phyloP scores from a whole-genome alignment of 2,329 filamentous ascomycete species.

The Sordariomycetes sp. region DNA sequence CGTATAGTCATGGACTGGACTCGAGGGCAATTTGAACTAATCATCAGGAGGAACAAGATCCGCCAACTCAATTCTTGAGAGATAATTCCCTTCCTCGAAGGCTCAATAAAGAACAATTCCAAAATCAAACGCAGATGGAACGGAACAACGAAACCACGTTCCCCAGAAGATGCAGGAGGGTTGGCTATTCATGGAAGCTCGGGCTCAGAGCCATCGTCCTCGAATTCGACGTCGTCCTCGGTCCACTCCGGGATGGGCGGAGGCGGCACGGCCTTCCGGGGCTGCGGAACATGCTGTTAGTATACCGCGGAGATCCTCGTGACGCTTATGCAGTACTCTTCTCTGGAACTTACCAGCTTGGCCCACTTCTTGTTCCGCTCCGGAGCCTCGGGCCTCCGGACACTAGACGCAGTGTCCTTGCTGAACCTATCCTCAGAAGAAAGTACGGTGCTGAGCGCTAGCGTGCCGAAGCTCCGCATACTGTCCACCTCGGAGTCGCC shows the following conservation, averaged over 20 bases:
- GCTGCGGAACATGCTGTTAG: background rate
- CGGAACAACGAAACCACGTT: background rate
- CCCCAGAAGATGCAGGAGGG: background rate
- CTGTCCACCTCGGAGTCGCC: background rate
- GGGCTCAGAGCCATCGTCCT: background rate
- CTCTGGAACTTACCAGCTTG: background rate
- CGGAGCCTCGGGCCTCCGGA: background rate
- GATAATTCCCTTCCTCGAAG: background rate
- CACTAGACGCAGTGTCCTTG: background rate
- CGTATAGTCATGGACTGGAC: background rate
- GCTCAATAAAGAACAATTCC: background rate
- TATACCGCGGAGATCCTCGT: background rate
- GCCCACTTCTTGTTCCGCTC: background rate
- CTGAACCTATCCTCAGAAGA: background rate
- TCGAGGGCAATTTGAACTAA: background rate
- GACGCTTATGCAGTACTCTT: background rate
- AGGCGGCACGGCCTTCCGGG: background rate
- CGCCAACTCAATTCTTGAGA: background rate
- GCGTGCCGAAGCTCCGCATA: background rate
- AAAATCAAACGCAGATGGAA: background rate
- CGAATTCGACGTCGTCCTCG: background rate
- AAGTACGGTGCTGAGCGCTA: background rate
- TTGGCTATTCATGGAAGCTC: background rate
- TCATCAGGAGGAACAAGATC: background rate
- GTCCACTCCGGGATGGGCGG: background rate